Base-by-base conservation (phyloP, 1,139 yeast genomes). In the Candida buenavistaensis region DNA sequence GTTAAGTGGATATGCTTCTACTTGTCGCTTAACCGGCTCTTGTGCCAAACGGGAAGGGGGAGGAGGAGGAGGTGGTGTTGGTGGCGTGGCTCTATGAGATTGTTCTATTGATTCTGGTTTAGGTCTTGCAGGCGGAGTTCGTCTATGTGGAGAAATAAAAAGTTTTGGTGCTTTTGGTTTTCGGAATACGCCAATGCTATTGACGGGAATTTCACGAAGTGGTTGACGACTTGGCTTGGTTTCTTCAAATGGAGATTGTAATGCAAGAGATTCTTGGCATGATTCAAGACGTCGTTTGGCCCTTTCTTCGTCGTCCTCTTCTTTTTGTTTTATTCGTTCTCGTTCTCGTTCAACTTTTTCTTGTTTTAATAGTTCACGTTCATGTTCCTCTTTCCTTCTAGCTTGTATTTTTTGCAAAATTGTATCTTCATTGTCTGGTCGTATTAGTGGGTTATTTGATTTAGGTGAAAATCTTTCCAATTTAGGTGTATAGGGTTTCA, bases 321-420 rank as follows among this genome's bases (percentile, higher is more conserved):
- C 25, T 19, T 11, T 13, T 23, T 30, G 27, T 30, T 28, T 26
- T 3, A 22, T 25, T n/a, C 14, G 16, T 9, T 28, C 36, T 15
- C 27, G 15, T 15, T n/a, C n/a, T n/a, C n/a, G n/a, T n/a, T n/a
- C n/a, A n/a, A n/a, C n/a, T n/a, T n/a, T n/a, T 19, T 11, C 10
- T 23, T 30, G 27, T 30, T 17, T 17, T 7, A 6, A 7, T 17
- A 17, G 19, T 17, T 17, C 19, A 5, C 19, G 19, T 17, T 17
- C 19, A 17, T 17, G 19, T 17, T 17, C 7, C 7, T 17, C 19
- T 17, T 17, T 17, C 19, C 29, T 28, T 33, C 32, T 27, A 14
- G 31, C 42, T 21, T 62, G 63, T 13, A 59, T 57, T 34, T 60
- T 41, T 32, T 45, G 47, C 32, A 63, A 46, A 8, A 61, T 43